phyloP scores from a whole-genome alignment of 208 protist genomes.

The Trichomonas gallinae region DNA sequence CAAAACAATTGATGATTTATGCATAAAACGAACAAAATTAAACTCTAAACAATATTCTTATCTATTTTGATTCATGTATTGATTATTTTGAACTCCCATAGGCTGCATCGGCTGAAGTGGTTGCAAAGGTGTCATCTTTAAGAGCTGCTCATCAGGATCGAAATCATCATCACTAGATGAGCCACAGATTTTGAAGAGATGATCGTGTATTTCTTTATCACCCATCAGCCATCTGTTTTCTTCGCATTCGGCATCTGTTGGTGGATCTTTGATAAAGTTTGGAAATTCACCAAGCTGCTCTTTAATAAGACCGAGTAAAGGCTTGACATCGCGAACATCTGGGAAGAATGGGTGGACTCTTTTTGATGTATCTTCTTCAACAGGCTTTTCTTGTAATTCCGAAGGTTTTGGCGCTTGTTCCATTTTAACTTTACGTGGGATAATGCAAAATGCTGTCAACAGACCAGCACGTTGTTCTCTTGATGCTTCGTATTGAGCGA shows the following conservation, averaged over 20 bases:
- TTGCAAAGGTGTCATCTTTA: not conserved
- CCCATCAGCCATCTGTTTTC: not conserved
- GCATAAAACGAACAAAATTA: not conserved
- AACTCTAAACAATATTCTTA: not conserved
- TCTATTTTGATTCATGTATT: not conserved
- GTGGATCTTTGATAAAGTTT: not conserved
- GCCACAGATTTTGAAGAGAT: not conserved
- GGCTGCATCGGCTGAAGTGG: not conserved
- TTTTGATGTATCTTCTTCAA: not conserved
- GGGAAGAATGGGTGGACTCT: slow-evolving; percentile 11
- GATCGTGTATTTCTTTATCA: not conserved
- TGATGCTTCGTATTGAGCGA: not conserved
- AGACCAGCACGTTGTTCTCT: not conserved
- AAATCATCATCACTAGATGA: slow-evolving; percentile 18
- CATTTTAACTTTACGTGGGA: not conserved
- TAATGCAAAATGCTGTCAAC: not conserved
- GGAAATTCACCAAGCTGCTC: slow-evolving; percentile 17
- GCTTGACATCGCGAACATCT: not conserved
- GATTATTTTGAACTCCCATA: not conserved
- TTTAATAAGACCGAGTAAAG: not conserved
- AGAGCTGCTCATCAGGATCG: not conserved
- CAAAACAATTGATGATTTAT: not conserved
- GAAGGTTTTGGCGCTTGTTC: not conserved
- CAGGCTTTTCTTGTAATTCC: not conserved
- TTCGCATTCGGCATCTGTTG: not conserved